Conservation (phyloP, 306 rosid species). For the Cicer chorassanicum region DNA sequence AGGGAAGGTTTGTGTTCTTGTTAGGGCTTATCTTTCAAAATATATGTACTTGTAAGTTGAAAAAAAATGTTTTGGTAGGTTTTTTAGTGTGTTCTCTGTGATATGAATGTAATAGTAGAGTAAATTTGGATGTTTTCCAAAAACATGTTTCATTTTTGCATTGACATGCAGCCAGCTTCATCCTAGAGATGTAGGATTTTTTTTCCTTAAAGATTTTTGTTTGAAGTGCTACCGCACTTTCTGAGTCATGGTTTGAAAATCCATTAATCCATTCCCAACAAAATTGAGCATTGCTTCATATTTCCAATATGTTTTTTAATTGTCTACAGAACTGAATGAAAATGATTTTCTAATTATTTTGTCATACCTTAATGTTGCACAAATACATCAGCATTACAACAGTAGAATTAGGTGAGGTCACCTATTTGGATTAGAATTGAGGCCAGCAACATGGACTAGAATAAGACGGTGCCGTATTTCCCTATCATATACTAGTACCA, state of each 20-base stretch:
- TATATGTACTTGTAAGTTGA: conserved; percentile 6
- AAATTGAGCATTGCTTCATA: neutral
- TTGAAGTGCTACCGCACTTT: neutral
- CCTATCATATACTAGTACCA: neutral
- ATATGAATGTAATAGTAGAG: conserved; percentile 24
- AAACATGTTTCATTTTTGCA: neutral
- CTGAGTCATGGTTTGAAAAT: conserved; percentile 11
- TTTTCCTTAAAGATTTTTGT: neutral
- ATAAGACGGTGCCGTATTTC: neutral
- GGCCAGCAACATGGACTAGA: neutral
- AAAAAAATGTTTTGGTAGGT: neutral
- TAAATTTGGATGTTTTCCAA: conserved; percentile 3
- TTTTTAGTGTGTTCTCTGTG: neutral
- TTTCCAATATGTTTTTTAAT: neutral
- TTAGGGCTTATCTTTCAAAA: neutral
- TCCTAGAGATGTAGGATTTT: neutral
- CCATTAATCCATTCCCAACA: conserved; percentile 2
- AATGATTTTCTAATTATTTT: conserved; percentile 12
- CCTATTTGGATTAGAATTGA: neutral
- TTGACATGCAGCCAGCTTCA: conserved; percentile 31
- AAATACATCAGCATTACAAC: neutral
- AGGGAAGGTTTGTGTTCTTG: conserved; percentile 69
- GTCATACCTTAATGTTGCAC: conserved; percentile 1
- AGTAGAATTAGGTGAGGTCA: neutral
- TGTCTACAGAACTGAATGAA: conserved; percentile 2